A percentile compares a stretch with the other conserved stretches of the same genome.
Conservation (phyloP, 768 basidiomycete genomes). For the Russula dissimulans region DNA sequence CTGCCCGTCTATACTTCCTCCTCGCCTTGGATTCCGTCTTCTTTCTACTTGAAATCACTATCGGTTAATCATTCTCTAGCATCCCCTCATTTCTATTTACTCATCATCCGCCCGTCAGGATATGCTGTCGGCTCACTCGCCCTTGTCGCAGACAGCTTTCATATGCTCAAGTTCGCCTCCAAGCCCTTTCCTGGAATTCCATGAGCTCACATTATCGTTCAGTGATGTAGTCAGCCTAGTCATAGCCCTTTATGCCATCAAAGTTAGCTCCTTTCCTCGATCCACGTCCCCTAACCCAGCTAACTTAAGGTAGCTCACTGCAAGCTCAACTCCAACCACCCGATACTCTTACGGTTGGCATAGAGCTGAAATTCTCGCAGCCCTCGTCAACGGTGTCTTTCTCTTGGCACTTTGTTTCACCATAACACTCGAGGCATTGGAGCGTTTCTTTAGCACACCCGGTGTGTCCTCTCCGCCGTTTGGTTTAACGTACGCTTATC, state of each 20-base stretch:
- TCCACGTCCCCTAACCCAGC: slow-evolving; percentile 1
- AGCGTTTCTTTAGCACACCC: slow-evolving; percentile 78
- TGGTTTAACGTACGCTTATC: background rate
- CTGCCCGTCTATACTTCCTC: slow-evolving; percentile 64
- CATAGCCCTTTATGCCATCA: slow-evolving; percentile 93
- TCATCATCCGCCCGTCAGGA: slow-evolving; percentile 35
- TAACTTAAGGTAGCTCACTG: slow-evolving; percentile 45
- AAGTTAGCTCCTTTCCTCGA: slow-evolving; percentile 32
- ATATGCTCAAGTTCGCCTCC: slow-evolving; percentile 87
- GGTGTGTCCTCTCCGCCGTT: slow-evolving; percentile 36
- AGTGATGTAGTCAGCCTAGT: slow-evolving; percentile 96
- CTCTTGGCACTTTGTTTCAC: slow-evolving; percentile 94
- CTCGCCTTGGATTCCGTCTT: slow-evolving; percentile 79
- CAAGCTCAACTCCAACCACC: slow-evolving; percentile 47
- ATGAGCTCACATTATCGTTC: slow-evolving; percentile 18
- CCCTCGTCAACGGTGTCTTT: slow-evolving; percentile 94
- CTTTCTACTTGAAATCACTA: slow-evolving; percentile 79
- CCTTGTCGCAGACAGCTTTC: slow-evolving; percentile 93
- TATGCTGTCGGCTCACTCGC: slow-evolving; percentile 96
- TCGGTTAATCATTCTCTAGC: slow-evolving; percentile 37
- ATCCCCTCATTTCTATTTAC: background rate
- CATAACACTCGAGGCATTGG: slow-evolving; percentile 85
- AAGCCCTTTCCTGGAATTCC: background rate
- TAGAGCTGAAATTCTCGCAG: slow-evolving; percentile 91
- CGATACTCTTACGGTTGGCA: slow-evolving; percentile 99